Evolutionary conservation across 106 monocot genomes (phyloP).

Genomic region (Acorus gramineus): DNA sequence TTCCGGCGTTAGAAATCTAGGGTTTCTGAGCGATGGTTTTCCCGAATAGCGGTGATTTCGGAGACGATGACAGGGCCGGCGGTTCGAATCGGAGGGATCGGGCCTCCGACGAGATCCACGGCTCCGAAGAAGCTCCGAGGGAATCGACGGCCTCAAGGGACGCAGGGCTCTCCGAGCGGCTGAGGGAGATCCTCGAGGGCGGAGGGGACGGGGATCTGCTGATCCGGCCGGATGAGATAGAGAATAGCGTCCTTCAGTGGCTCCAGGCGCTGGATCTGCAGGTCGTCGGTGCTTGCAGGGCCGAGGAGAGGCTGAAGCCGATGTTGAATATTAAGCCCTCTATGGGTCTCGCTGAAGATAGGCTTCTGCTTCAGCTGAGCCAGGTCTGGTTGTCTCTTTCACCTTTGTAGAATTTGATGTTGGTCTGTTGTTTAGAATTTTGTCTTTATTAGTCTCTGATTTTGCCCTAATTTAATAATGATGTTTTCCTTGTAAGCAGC

Average conservation of each 20-base stretch:
- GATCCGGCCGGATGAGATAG: conserved; percentile 19
- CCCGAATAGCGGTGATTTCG: conserved; percentile 9
- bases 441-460: neutral
- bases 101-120: conserved; percentile 6
- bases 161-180: neutral
- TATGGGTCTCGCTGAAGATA: conserved; percentile 36
- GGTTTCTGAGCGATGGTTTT: conserved; percentile 15
- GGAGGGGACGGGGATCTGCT: conserved; percentile 26
- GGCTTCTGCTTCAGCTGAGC: conserved; percentile 38
- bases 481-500: conserved; percentile 22
- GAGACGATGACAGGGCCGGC: conserved; percentile 7
- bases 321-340: conserved; percentile 41
- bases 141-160: conserved; percentile 6
- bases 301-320: conserved; percentile 73
- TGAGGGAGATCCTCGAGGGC: conserved; percentile 12
- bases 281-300: conserved; percentile 70
- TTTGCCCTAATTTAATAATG: too few species aligned
- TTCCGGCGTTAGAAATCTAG: too few species aligned
- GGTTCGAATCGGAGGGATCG: conserved; percentile 20
- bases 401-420: neutral
- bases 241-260: conserved; percentile 35
- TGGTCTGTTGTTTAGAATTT: neutral
- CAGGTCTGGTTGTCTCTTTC: conserved; percentile 23
- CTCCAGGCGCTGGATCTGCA: conserved; percentile 71
- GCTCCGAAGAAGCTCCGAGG: neutral